Conservation (phyloP, 306 rosid species). For the Cucumis sativus region Cucumber_9930_V3 NC_026661.2:1504501-1505000, state of each 20-base stretch:
- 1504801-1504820: background rate
- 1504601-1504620: slow-evolving; percentile 81
- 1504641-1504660: slow-evolving; percentile 82
- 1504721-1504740: no score
- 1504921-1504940: background rate
- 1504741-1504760: no score
- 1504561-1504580: slow-evolving; percentile 97
- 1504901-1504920: background rate
- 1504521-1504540: slow-evolving; percentile 45
- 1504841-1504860: background rate
- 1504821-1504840: background rate
- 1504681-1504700: background rate
- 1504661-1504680: slow-evolving; percentile 79
- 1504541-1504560: slow-evolving; percentile 84
- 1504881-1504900: background rate
- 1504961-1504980: background rate
- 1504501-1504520: background rate
- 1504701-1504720: background rate
- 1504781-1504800: background rate
- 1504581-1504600: slow-evolving; percentile 64
- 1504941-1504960: background rate
- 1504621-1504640: slow-evolving; percentile 82
- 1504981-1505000: background rate
- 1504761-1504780: background rate
- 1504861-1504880: background rate